Evolutionary conservation across 768 basidiomycete species (phyloP).

Genomic region (Leccinum rimulosum): DNA sequence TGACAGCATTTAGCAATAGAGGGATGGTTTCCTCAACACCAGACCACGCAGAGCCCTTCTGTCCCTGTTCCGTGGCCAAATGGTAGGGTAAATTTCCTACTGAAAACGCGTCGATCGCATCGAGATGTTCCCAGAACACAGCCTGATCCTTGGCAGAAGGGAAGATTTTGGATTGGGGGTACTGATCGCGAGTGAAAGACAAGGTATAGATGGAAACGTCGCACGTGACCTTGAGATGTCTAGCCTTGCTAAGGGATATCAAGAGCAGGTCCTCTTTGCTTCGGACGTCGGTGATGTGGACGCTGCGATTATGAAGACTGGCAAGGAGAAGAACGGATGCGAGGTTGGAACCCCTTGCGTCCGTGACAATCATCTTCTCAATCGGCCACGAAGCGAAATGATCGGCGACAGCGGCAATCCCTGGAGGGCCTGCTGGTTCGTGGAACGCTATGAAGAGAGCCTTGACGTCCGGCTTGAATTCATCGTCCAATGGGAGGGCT

Average conservation of each 20-base stretch:
- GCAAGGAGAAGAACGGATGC: constrained; percentile 92
- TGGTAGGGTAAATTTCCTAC: constrained; percentile 82
- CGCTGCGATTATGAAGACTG: constrained; percentile 83
- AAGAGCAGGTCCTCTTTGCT: constrained; percentile 83
- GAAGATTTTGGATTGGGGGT: constrained; percentile 59
- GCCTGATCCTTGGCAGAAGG: constrained; percentile 77
- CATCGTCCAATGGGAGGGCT: constrained; percentile 62
- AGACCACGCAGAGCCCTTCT: constrained; percentile 62
- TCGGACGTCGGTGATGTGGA: constrained; percentile 90
- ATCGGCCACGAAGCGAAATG: constrained; percentile 89
- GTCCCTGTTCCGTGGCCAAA: constrained; percentile 60
- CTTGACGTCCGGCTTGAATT: constrained; percentile 75
- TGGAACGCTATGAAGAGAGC: constrained; percentile 84
- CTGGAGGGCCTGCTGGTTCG: constrained; percentile 42
- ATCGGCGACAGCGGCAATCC: constrained; percentile 73
- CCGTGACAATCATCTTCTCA: constrained; percentile 92
- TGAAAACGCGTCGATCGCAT: constrained; percentile 86
- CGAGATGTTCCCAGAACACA: constrained; percentile 81
- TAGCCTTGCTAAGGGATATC: constrained; percentile 92
- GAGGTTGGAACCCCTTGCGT: constrained; percentile 88
- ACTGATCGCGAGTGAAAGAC: constrained; percentile 81
- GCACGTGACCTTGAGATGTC: constrained; percentile 91
- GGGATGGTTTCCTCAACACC: constrained; percentile 89
- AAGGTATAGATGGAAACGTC: constrained; percentile 91
- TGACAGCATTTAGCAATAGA: constrained; percentile 82